Conservation (phyloP, 805 yeast genomes). For the Suhomyces sp. region DNA sequence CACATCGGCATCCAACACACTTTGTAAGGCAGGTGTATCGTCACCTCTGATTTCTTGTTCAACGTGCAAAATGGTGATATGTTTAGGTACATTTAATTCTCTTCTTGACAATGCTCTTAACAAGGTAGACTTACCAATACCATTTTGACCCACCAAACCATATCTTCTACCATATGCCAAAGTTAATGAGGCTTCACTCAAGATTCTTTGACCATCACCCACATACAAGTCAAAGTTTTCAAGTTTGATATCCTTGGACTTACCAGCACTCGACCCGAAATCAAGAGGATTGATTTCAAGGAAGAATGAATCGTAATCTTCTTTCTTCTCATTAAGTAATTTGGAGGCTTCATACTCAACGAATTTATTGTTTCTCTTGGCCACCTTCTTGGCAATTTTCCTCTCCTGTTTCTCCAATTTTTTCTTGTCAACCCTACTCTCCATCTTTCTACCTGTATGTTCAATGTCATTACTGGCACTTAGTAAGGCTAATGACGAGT, state of each 20-base stretch:
- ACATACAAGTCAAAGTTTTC: slow-evolving; percentile 93
- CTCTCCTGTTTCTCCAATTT: slow-evolving; percentile 96
- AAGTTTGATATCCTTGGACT: slow-evolving; percentile 92
- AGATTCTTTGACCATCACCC: slow-evolving; percentile 91
- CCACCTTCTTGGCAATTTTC: slow-evolving; percentile 95
- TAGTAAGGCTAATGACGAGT: slow-evolving; percentile 70
- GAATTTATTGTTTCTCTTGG: slow-evolving; percentile 80
- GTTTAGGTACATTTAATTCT: slow-evolving; percentile 91
- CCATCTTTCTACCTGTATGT: slow-evolving; percentile 87
- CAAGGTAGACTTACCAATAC: slow-evolving; percentile 98
- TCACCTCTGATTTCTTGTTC: slow-evolving; percentile 97
- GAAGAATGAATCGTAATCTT: slow-evolving; percentile 92
- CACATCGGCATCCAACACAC: slow-evolving; percentile 98
- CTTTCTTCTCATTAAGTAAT: slow-evolving; percentile 64
- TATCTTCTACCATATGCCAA: slow-evolving; percentile 91
- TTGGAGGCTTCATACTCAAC: slow-evolving; percentile 94
- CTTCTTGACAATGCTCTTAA: slow-evolving; percentile 89
- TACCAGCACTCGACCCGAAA: slow-evolving; percentile 78
- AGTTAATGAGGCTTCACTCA: slow-evolving; percentile 83
- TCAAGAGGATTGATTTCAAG: slow-evolving; percentile 94
- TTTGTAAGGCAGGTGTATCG: slow-evolving; percentile 84
- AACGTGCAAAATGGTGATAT: slow-evolving; percentile 92
- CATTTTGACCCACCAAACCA: slow-evolving; percentile 98
- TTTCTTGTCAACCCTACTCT: slow-evolving; percentile 92
- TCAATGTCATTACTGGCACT: slow-evolving; percentile 85